These are phyloP conservation scores for Phytophthora sp. DNA, from an alignment of 352 stramenopile genomes.

Conservation along the genomic window DNA sequence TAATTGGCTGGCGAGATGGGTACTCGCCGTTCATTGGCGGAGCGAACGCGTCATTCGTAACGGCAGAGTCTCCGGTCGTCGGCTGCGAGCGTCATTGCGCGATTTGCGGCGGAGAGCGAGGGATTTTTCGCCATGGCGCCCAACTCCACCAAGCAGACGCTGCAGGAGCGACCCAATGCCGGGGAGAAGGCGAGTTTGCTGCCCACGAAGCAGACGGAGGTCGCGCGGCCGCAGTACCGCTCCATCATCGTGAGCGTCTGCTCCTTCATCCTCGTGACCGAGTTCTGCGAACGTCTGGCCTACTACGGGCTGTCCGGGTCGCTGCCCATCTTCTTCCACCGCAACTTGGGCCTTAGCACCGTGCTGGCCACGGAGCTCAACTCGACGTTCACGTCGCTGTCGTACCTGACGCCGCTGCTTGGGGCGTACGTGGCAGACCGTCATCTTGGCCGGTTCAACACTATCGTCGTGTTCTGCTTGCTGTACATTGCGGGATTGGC, in stretches of 20 bases:
- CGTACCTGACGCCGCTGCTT: slow-evolving; percentile 84
- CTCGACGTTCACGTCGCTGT: slow-evolving; percentile 84
- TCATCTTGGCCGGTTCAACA: slow-evolving; percentile 79
- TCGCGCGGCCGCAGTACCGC: slow-evolving; percentile 32
- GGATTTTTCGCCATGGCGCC: slow-evolving; percentile 38
- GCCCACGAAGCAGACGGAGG: slow-evolving; percentile 21
- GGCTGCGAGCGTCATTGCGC: slow-evolving; percentile 13
- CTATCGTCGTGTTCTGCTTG: slow-evolving; percentile 78
- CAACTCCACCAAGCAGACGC: slow-evolving; percentile 5
- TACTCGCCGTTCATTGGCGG: too few species aligned
- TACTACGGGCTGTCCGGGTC: slow-evolving; percentile 87
- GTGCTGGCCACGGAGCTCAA: slow-evolving; percentile 89
- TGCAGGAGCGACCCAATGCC: slow-evolving; percentile 12
- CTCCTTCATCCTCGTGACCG: slow-evolving; percentile 89
- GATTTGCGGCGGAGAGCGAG: slow-evolving; percentile 12
- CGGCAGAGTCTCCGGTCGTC: background rate
- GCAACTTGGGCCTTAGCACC: slow-evolving; percentile 76
- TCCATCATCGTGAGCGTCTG: slow-evolving; percentile 88
- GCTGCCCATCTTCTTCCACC: slow-evolving; percentile 89
- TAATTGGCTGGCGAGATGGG: background rate
- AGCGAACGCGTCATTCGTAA: too few species aligned
- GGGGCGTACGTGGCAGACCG: slow-evolving; percentile 84
- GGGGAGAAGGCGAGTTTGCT: slow-evolving; percentile 30
- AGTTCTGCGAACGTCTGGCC: slow-evolving; percentile 86
- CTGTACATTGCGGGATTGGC: slow-evolving; percentile 74